Percentiles rank a stretch among this genome's conserved stretches.
Evolutionary conservation across 495 filamentous ascomycete species (phyloP).

Genomic region (Thozetella sp.): DNA sequence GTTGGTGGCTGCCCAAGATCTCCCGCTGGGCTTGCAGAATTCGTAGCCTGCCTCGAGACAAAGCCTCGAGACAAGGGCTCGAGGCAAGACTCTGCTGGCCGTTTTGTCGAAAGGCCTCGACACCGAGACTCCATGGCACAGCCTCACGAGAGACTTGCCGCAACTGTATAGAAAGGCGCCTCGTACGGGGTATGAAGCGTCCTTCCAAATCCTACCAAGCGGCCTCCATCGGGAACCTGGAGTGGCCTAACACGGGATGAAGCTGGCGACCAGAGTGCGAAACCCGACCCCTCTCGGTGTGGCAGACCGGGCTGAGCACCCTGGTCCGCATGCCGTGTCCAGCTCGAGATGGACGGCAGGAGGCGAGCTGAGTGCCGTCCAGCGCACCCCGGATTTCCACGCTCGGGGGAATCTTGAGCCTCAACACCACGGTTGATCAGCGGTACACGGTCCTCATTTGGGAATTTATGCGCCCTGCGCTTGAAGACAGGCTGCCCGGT

Average conservation of each 20-base stretch:
- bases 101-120: too few relatives aligned
- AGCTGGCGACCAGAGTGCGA: background rate
- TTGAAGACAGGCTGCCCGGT: background rate
- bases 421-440: background rate
- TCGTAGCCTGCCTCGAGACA: too few relatives aligned
- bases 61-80: too few relatives aligned
- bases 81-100: too few relatives aligned
- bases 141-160: background rate
- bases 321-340: background rate
- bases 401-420: background rate
- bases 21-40: too few relatives aligned
- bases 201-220: background rate
- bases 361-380: background rate
- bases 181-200: background rate
- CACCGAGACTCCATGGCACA: background rate
- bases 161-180: background rate
- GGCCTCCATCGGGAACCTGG: background rate
- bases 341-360: background rate
- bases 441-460: background rate
- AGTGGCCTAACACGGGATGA: background rate
- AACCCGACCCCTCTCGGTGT: constrained; percentile 1
- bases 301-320: background rate
- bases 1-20: too few relatives aligned
- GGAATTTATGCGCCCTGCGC: background rate
- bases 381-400: background rate